Percentiles rank a stretch among this genome's conserved stretches.
These are phyloP conservation scores for Elongisporangium undulatum DNA, from an alignment of 352 stramenopile species.

Conservation along the genomic window DNA sequence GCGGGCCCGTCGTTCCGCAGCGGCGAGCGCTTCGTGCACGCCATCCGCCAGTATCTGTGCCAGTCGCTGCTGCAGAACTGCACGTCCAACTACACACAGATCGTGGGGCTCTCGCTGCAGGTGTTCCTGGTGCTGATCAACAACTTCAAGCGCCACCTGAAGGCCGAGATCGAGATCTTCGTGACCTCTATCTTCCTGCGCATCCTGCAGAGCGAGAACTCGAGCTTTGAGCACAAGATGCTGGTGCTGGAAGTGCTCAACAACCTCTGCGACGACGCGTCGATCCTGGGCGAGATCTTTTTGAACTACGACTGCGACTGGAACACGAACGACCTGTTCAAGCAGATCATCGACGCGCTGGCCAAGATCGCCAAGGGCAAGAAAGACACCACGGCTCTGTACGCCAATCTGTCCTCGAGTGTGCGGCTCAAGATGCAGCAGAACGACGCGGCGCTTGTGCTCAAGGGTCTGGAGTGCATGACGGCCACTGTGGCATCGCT, in stretches of 20 bases:
- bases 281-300: slow-evolving; percentile 97
- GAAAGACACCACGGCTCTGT: slow-evolving; percentile 46
- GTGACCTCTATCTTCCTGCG: slow-evolving; percentile 98
- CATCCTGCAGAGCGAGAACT: slow-evolving; percentile 97
- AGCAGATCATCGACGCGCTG: slow-evolving; percentile 96
- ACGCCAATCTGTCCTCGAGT: slow-evolving; percentile 58
- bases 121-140: slow-evolving; percentile 97
- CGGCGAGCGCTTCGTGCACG: slow-evolving; percentile 96
- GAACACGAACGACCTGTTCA: slow-evolving; percentile 96
- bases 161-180: slow-evolving; percentile 98
- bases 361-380: slow-evolving; percentile 93
- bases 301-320: slow-evolving; percentile 99
- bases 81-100: slow-evolving; percentile 94
- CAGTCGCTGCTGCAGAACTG: slow-evolving; percentile 98
- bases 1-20: slow-evolving; percentile 92
- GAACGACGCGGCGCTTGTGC: slow-evolving; percentile 67
- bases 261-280: slow-evolving; percentile 93
- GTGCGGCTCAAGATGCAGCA: slow-evolving; percentile 63
- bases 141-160: slow-evolving; percentile 94
- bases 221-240: slow-evolving; percentile 96
- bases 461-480: slow-evolving; percentile 91
- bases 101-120: slow-evolving; percentile 96
- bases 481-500: slow-evolving; percentile 91
- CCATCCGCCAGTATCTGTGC: slow-evolving; percentile 97
- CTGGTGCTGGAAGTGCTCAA: slow-evolving; percentile 97